Conservation (phyloP, 306 rosid genomes). For the Quillaja saponaria region DNA sequence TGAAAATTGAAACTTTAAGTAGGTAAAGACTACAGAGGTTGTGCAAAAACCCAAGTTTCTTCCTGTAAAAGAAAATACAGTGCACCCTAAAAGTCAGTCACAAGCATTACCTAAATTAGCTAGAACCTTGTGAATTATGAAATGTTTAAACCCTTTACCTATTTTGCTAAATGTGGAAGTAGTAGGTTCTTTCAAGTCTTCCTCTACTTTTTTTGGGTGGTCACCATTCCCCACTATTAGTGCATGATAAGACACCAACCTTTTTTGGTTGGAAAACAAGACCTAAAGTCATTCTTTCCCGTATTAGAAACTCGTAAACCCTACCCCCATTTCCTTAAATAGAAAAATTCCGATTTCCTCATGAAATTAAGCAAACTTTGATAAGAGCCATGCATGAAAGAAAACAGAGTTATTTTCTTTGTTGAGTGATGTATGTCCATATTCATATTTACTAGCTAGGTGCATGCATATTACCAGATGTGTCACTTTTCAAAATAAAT, state of each 20-base stretch:
- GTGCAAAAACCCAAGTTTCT: slow-evolving; percentile 3
- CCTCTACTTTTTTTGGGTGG: slow-evolving; percentile 34
- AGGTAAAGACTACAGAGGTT: too few species aligned
- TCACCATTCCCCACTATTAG: slow-evolving; percentile 28
- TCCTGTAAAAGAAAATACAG: slow-evolving; percentile 26
- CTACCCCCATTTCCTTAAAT: slow-evolving; percentile 17
- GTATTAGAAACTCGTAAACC: slow-evolving; percentile 44
- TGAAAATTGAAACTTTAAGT: too few species aligned
- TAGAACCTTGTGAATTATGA: slow-evolving; percentile 16
- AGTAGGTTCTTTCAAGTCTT: slow-evolving; percentile 37
- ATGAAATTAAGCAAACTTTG: slow-evolving; percentile 27
- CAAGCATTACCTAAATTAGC: slow-evolving; percentile 33
- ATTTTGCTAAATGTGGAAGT: slow-evolving; percentile 31
- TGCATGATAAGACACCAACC: slow-evolving; percentile 38
- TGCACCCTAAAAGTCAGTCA: slow-evolving; percentile 41
- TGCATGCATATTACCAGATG: slow-evolving; percentile 21
- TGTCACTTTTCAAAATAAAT: slow-evolving; percentile 27
- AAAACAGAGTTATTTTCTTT: background rate
- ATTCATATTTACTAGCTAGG: background rate
- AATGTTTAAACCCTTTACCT: slow-evolving; percentile 23
- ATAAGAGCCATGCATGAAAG: slow-evolving; percentile 14
- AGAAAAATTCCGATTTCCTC: slow-evolving; percentile 27
- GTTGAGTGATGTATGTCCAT: slow-evolving; percentile 14
- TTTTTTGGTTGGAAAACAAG: slow-evolving; percentile 33
- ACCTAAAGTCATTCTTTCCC: slow-evolving; percentile 38